Conservation (phyloP, 2,329 filamentous ascomycete species). For the Microascus cirrosus region DNA sequence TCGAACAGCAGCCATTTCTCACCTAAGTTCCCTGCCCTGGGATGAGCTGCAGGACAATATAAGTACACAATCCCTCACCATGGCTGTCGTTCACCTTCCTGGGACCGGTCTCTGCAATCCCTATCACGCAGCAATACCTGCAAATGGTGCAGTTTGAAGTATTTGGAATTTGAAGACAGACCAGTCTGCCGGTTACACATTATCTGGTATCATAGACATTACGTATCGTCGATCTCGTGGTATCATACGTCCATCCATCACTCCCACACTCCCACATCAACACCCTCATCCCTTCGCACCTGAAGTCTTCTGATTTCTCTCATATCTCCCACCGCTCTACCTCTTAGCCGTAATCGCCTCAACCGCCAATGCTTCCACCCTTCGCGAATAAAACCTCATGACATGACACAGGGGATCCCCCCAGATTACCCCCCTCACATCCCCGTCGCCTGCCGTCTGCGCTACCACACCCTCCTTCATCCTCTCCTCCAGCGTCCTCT, state of each 20-base stretch:
- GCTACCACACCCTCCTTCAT: constrained; percentile 55
- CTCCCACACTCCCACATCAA: not conserved
- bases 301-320: not conserved
- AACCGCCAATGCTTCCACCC: constrained; percentile 62
- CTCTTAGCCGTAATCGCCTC: constrained; percentile 24
- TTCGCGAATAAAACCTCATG: constrained; percentile 65
- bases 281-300: not conserved
- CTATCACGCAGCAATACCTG: too few relatives aligned
- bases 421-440: constrained; percentile 62
- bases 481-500: constrained; percentile 36
- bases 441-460: constrained; percentile 54
- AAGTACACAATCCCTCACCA: too few relatives aligned
- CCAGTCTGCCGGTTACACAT: not conserved
- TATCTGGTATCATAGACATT: not conserved
- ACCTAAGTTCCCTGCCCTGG: too few relatives aligned
- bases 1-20: too few relatives aligned
- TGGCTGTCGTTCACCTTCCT: too few relatives aligned
- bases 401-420: constrained; percentile 71
- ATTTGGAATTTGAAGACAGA: too few relatives aligned
- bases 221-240: not conserved
- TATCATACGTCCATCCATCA: not conserved
- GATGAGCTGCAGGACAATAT: too few relatives aligned
- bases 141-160: too few relatives aligned
- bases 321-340: not conserved
- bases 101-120: too few relatives aligned